phyloP scores from a whole-genome alignment of 2,329 filamentous ascomycete genomes.

The Penicillium sp. region DNA sequence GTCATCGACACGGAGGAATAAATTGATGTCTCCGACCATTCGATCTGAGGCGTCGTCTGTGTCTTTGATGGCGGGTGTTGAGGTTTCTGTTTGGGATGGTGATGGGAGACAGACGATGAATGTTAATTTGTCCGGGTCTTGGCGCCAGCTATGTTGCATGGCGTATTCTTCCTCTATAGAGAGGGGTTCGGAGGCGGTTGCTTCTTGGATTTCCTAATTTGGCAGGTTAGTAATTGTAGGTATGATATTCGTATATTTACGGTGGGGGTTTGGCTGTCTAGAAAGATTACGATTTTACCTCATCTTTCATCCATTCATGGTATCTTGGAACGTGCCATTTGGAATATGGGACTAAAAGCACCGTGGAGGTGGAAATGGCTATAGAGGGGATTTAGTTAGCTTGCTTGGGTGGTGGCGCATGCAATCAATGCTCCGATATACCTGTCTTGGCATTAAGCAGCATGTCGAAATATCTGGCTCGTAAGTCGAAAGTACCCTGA shows the following conservation, averaged over 20 bases:
- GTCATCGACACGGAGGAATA: conserved; percentile 62
- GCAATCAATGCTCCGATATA: too few relatives aligned
- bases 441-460: conserved; percentile 29
- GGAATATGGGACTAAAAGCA: conserved; percentile 77
- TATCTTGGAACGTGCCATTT: conserved; percentile 72
- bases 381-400: background rate
- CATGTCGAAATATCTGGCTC: too few relatives aligned
- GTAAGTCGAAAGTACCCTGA: too few relatives aligned
- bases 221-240: too few relatives aligned
- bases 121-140: conserved; percentile 75
- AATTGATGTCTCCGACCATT: conserved; percentile 69
- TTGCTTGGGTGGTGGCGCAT: too few relatives aligned
- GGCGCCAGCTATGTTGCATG: conserved; percentile 80
- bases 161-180: conserved; percentile 72
- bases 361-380: conserved; percentile 59
- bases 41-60: too few relatives aligned
- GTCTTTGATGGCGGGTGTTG: too few relatives aligned
- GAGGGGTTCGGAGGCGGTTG: conserved; percentile 80
- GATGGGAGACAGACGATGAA: conserved; percentile 69
- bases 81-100: too few relatives aligned
- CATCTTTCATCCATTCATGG: conserved; percentile 85
- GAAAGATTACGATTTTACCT: too few relatives aligned
- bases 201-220: conserved; percentile 66
- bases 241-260: too few relatives aligned
- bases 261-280: too few relatives aligned